Evolutionary conservation across 345 rosid genomes (phyloP).

Genomic region (Dipteronia dyeriana): DNA sequence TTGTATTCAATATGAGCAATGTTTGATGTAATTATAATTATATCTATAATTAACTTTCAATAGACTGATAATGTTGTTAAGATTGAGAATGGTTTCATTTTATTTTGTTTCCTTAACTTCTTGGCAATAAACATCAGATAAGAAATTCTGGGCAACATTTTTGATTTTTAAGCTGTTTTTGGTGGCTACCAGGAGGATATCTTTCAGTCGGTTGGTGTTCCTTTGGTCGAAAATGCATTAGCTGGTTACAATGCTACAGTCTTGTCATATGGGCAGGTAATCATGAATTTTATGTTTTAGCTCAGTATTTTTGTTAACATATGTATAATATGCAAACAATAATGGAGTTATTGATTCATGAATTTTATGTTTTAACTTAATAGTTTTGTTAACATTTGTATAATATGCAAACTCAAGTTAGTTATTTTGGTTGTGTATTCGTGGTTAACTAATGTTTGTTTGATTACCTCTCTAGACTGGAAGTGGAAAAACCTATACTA

Average conservation of each 20-base stretch:
- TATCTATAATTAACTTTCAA: too few species aligned
- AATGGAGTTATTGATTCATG: too few species aligned
- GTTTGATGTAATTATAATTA: background rate
- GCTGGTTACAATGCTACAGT: constrained; percentile 86
- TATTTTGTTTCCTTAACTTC: background rate
- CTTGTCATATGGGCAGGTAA: constrained; percentile 93
- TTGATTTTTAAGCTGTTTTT: constrained; percentile 22
- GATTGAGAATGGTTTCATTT: background rate
- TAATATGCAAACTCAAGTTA: background rate
- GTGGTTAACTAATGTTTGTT: background rate
- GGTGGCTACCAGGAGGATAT: constrained; percentile 61
- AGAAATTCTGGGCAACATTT: background rate
- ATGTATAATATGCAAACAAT: too few species aligned
- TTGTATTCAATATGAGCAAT: background rate
- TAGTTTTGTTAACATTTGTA: background rate
- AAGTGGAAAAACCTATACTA: constrained; percentile 94
- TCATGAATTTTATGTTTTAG: constrained; percentile 1
- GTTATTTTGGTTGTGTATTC: background rate
- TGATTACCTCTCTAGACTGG: constrained; percentile 58
- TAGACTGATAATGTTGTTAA: background rate
- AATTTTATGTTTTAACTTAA: background rate
- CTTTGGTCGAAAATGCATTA: constrained; percentile 76
- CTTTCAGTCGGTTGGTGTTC: constrained; percentile 74
- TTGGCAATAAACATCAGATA: background rate
- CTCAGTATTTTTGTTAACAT: background rate